A percentile compares a stretch with the other conserved stretches of the same genome.
phyloP scores from a whole-genome alignment of 495 filamentous ascomycete genomes.

The Geoglossum glabrum region DNA sequence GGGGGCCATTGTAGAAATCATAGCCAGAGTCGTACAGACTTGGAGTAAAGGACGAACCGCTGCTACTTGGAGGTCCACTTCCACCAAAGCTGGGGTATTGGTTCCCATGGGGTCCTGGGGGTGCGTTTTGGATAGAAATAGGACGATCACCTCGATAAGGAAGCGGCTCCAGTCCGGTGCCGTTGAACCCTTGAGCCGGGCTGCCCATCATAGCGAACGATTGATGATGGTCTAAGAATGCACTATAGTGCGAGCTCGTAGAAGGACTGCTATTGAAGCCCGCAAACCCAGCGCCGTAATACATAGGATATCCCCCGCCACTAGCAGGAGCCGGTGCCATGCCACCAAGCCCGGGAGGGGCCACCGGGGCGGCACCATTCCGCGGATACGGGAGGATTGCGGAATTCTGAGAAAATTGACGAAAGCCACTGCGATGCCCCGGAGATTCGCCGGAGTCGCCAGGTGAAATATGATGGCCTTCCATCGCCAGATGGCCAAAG shows the following conservation, averaged over 20 bases:
- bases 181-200: background rate
- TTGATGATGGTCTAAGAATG: background rate
- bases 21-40: no score
- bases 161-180: background rate
- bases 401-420: background rate
- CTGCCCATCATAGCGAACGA: background rate
- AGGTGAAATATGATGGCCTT: background rate
- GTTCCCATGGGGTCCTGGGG: background rate
- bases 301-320: background rate
- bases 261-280: background rate
- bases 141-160: background rate
- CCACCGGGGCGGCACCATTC: background rate
- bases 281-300: background rate
- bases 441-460: background rate
- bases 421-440: background rate
- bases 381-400: background rate
- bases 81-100: background rate
- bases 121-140: background rate
- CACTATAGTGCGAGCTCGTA: background rate
- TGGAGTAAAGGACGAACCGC: no score
- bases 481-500: background rate
- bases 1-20: no score
- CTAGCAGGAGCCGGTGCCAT: background rate
- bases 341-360: background rate
- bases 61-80: background rate